Percentiles rank a stretch among this genome's conserved stretches.
These are phyloP conservation scores for Schizophyllum amplum DNA, from an alignment of 1,284 basidiomycete species.

Conservation along the genomic window DNA sequence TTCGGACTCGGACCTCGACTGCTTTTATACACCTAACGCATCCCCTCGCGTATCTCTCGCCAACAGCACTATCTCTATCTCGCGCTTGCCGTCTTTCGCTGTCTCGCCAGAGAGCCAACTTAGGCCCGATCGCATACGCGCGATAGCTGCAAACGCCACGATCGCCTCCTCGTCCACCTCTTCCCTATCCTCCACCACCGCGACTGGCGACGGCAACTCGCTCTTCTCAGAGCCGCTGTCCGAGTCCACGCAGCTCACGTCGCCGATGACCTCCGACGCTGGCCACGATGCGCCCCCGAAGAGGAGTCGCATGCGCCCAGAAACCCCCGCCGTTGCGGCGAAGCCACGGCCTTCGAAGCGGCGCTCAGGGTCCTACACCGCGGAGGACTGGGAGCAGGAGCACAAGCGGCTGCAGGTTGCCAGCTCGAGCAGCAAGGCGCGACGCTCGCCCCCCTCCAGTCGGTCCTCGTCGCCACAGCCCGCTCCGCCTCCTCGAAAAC, in stretches of 20 bases:
- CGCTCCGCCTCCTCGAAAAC: constrained; percentile 12
- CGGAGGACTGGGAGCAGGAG: constrained; percentile 12
- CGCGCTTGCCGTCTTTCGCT: background rate
- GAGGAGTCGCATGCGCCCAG: background rate
- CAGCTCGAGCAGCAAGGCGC: constrained; percentile 1
- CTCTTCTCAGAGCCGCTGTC: background rate
- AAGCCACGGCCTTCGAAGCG: background rate
- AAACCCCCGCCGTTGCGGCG: no score
- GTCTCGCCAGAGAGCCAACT: constrained; percentile 4
- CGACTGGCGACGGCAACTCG: background rate
- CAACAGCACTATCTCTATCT: background rate
- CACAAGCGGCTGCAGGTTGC: constrained; percentile 6
- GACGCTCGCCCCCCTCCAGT: constrained; percentile 1
- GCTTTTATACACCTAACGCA: constrained; percentile 12
- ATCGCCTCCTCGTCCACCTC: constrained; percentile 6
- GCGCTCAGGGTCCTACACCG: constrained; percentile 5
- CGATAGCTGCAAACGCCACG: no score
- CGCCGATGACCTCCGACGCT: background rate
- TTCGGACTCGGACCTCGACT: constrained; percentile 3
- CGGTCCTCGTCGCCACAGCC: constrained; percentile 14
- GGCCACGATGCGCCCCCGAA: background rate
- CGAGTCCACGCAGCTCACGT: background rate
- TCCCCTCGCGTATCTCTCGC: constrained; percentile 1
- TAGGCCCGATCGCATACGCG: background rate
- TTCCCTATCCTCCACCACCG: background rate